Base-by-base conservation (phyloP, 1,284 basidiomycete species). In the Wallemia mellicola region DNA sequence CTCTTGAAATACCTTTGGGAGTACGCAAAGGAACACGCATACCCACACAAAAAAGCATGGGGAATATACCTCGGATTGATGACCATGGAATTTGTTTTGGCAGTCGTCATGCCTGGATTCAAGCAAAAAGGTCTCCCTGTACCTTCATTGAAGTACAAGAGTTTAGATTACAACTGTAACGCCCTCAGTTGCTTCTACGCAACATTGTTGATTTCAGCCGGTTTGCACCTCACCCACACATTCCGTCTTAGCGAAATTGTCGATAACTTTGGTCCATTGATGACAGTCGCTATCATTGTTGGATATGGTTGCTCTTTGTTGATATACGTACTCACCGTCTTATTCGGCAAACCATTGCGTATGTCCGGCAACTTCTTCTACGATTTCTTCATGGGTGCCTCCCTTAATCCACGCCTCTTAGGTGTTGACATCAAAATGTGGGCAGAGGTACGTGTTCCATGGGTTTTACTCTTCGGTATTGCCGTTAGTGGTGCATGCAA, bases 381-480 rank as follows among this genome's bases (percentile, higher is more conserved):
- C 69, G 89, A 94, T 67, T 82, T 88, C 63, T 92, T 88, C 73
- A 96, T 96, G 89, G 94, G 94, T 57, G 88, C 89, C 33, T 77
- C 77, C 60, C 75, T 99, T 63, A 98, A 96, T 73, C 94, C 94
- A 15, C 80, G 92, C 61, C 77, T 98, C 63, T 88, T 89, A n/a
- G 75, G 76, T 30, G 78, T 98, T 65, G 92, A 96, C 72, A 74
- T 98, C 67, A 98, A 98, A 75, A 96, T 99, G 91, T 98, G 91
- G 80, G 87, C 87, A 26, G 92, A 98, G 71, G 92, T 99, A 61
- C 80, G 94, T 59, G 86, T 99, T 65, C 89, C 91, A 5, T 98
- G 94, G 92, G 82, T 94, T 24, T 79, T 96, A 60, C 81, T 94
- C 19, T 95, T 96, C 76, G 81, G 92, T 70, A 77, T 96, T 66